Evolutionary conservation across 371 early-diverging fungal species (phyloP), one percentile per base, ranked within the genome.

Genomic region (Nematocida minor): DNA sequence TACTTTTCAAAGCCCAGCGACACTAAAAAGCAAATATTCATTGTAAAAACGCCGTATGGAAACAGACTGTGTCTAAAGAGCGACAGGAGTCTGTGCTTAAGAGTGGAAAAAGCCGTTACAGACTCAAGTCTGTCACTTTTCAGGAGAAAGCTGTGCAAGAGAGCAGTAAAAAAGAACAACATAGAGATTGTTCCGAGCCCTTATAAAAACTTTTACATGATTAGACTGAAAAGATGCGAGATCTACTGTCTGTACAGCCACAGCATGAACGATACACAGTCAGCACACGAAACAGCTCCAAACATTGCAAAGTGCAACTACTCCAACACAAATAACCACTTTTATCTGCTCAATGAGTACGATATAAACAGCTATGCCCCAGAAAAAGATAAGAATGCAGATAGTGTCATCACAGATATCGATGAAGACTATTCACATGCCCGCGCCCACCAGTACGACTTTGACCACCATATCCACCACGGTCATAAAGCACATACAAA

Each of bases 241-340:
- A 29, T 20, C 7, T n/a, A 49, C 29, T 74, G 77, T 22, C 32
- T 74, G 18, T 74, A 31, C 49, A 36, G 48, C 44, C 71, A 71
- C 38, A 7, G 4, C 9, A 20, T n/a, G n/a, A n/a, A 38, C 16
- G 16, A 31, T 1, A 40, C 27, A 25, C n/a, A 25, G 9, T 46
- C 22, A 9, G 49, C 36, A 2, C 32, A 60, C 27, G 47, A 22
- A 4, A 18, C 18, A 2, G 46, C 18, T 27, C 29, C 49, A 25
- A 22, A 9, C 4, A 18, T 74, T 18, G 49, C 16, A 25, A 27
- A 11, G 46, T 74, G 77, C 55, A 36, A 36, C 4, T 20, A 79
- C 27, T 79, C 71, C 18, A 63, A 74, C 32, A 62, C 64, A 11
- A 62, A 74, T 47, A 74, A 64, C 34, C 57, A 70, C 47, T 74